phyloP scores from a whole-genome alignment of 2,329 filamentous ascomycete genomes.

The Raffaelea deltoideospora region DNA sequence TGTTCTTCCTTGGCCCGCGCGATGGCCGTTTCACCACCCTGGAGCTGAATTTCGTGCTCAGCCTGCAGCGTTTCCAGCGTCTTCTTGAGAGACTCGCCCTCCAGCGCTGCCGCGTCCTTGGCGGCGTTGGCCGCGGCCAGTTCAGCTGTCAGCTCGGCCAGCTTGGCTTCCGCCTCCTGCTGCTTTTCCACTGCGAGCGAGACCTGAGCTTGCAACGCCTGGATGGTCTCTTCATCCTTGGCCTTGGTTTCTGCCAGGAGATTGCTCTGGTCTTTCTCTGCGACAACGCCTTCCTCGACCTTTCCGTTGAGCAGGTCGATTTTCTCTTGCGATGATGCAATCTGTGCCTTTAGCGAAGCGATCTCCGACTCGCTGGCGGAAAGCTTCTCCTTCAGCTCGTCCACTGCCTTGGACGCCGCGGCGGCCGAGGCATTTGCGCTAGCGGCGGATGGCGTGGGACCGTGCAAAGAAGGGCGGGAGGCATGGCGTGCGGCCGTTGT shows the following conservation, averaged over 20 bases:
- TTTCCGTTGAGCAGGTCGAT: constrained; percentile 38
- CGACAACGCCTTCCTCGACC: constrained; percentile 26
- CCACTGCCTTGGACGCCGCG: constrained; percentile 36
- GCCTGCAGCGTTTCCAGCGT: constrained; percentile 31
- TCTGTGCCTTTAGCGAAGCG: constrained; percentile 38
- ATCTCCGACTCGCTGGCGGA: constrained; percentile 42
- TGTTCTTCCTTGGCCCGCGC: constrained; percentile 30
- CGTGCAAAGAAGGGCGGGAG: constrained; percentile 22
- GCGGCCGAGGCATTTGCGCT: constrained; percentile 10
- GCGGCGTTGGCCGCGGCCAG: constrained; percentile 30
- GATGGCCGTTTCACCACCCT: constrained; percentile 21
- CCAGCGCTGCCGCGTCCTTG: constrained; percentile 31
- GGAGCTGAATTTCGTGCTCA: constrained; percentile 23
- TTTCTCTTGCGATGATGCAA: constrained; percentile 39
- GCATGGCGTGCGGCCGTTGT: constrained; percentile 21
- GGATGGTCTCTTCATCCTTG: constrained; percentile 32
- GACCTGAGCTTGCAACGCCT: constrained; percentile 29
- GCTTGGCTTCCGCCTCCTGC: constrained; percentile 31
- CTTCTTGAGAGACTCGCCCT: constrained; percentile 32
- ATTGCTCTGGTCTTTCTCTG: constrained; percentile 27
- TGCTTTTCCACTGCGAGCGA: constrained; percentile 35
- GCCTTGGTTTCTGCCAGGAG: constrained; percentile 33
- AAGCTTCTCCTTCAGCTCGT: constrained; percentile 45
- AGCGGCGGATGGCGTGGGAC: constrained; percentile 6
- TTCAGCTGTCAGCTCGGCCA: constrained; percentile 33